These are phyloP conservation scores for Stentor coeruleus DNA, from an alignment of 73 alveolate species.

Conservation along the genomic window DNA sequence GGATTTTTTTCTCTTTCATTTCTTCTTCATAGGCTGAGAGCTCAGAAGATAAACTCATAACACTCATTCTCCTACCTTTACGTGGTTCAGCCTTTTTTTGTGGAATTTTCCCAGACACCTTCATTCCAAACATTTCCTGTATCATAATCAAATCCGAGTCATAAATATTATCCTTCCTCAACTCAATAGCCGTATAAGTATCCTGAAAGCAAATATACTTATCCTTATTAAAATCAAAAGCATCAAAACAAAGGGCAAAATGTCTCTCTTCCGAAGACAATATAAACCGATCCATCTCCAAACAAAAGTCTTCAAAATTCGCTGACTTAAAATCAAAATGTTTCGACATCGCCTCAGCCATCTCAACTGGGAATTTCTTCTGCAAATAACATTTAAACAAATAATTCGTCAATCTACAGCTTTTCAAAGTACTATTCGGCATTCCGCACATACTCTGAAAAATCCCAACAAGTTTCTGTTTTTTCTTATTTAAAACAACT, in stretches of 20 bases:
- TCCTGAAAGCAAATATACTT: constrained; percentile 14
- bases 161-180: not conserved
- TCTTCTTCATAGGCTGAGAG: not conserved
- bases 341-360: constrained; percentile 13
- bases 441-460: constrained; percentile 17
- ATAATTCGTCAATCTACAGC: not conserved
- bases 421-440: not conserved
- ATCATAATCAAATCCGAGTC: not conserved
- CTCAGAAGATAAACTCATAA: not conserved
- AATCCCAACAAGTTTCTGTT: not conserved
- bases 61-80: not conserved
- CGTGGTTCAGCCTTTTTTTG: not conserved
- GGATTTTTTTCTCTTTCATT: not conserved
- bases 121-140: constrained; percentile 9
- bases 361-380: not conserved
- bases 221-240: constrained; percentile 15
- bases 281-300: constrained; percentile 19
- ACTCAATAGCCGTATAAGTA: not conserved
- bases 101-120: not conserved
- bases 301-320: constrained; percentile 16
- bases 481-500: not conserved
- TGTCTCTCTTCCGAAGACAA: not conserved
- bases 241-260: not conserved
- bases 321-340: constrained; percentile 18
- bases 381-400: not conserved